Evolutionary conservation across 2,329 filamentous ascomycete genomes (phyloP), one percentile per base, ranked within the genome.

Genomic region (Arthrobotrys sphaeroides): DNA sequence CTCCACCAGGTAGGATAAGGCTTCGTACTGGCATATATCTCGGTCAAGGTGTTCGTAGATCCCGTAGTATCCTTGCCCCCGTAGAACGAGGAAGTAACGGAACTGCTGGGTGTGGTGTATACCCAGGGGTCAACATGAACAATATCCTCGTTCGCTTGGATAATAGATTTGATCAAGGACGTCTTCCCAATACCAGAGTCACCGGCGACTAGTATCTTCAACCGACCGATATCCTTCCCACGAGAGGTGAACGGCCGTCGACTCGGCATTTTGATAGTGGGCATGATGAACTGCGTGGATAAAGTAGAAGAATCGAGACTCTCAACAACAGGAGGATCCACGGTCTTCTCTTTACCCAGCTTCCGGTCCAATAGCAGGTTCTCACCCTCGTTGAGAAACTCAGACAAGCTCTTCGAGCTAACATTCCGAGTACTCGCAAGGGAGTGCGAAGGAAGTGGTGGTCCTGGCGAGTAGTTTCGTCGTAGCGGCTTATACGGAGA

Each of bases 281-380:
- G 95, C 95, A 99, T 99, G 74, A 99, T 92, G n/a, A 99, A 87
- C 82, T 98, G 94, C 22, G 91, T 90, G 42, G 85, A 86, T 47
- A 77, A 70, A 61, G 78, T 79, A 24, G 77, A 79, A 64, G 45
- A 53, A 28, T 77, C 49, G 38, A 73, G 66, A 76, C 82, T 85
- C 53, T 84, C 73, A n/a, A 76, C 51, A 12, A 65, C 59, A 28
- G 65, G 83, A 73, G 47, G 28, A 80, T 79, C 20, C 79, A 73
- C 64, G 10, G 73, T 59, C 16, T 81, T 80, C 36, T 84, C 85
- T 47, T 70, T 62, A 77, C 86, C 83, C 79, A 85, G 83, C 18
- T 86, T 65, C 65, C 79, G 79, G 31, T 77, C 57, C 38, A 43
- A 43, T 9, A 28, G 43, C 0, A 47, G 45, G 24, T 62, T 49